Conservation (phyloP, 108 stramenopile genomes). For the Mayamaea pseudoterrestris region DNA sequence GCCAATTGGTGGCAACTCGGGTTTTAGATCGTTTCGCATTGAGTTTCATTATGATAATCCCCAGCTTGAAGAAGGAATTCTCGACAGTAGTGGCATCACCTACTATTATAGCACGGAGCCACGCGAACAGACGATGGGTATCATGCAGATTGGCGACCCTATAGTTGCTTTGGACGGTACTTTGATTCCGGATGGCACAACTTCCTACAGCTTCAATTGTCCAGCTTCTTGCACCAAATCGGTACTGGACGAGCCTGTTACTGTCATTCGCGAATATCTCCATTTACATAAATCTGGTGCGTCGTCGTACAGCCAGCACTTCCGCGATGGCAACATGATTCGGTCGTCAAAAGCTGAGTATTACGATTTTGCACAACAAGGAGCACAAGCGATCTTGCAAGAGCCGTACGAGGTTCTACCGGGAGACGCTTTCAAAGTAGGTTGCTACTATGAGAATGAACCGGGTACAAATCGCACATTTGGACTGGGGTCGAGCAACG, state of each 20-base stretch:
- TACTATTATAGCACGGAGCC: slow-evolving; percentile 26
- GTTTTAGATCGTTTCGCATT: slow-evolving; percentile 17
- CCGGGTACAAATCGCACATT: slow-evolving; percentile 11
- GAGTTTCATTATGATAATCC: slow-evolving; percentile 52
- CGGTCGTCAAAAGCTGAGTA: slow-evolving; percentile 20
- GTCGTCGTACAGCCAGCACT: slow-evolving; percentile 22
- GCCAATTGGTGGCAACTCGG: slow-evolving; percentile 12
- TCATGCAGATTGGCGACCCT: slow-evolving; percentile 34
- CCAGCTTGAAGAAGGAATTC: slow-evolving; percentile 6
- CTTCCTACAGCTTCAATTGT: slow-evolving; percentile 29
- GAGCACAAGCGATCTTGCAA: slow-evolving; percentile 20
- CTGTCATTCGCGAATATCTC: slow-evolving; percentile 33
- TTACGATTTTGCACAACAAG: slow-evolving; percentile 39
- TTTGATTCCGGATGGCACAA: slow-evolving; percentile 19
- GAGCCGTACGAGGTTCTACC: slow-evolving; percentile 21
- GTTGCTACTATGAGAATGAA: slow-evolving; percentile 28
- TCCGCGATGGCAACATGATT: slow-evolving; percentile 33
- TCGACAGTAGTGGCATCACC: slow-evolving; percentile 39
- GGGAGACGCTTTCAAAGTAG: slow-evolving; percentile 35
- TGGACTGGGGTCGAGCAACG: slow-evolving; percentile 26
- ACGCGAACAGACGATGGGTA: slow-evolving; percentile 25
- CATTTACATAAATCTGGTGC: slow-evolving; percentile 44
- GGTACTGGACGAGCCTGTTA: slow-evolving; percentile 15
- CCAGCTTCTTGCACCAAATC: slow-evolving; percentile 19
- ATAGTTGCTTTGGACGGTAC: slow-evolving; percentile 12